Conservation (phyloP, 108 stramenopile species). For the Skeletonema tropicum region DNA sequence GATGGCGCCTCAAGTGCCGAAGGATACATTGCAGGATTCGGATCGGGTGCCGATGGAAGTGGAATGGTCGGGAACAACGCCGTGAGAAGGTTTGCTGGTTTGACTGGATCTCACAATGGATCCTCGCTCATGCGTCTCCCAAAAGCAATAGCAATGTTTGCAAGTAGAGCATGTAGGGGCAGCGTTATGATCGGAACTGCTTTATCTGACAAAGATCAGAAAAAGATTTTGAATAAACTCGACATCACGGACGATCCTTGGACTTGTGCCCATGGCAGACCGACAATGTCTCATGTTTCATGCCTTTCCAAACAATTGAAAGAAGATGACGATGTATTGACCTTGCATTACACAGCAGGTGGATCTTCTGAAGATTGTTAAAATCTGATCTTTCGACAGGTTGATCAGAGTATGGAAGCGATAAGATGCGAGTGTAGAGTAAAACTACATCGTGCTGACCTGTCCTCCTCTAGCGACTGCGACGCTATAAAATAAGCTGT, state of each 20-base stretch:
- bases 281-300: conserved; percentile 89
- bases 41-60: conserved; percentile 79
- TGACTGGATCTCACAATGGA: conserved; percentile 19
- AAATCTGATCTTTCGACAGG: too few relatives aligned
- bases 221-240: conserved; percentile 77
- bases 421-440: too few relatives aligned
- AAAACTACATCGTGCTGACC: too few relatives aligned
- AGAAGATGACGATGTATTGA: conserved; percentile 58
- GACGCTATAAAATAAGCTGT: too few relatives aligned
- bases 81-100: conserved; percentile 75
- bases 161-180: conserved; percentile 90
- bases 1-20: conserved; percentile 51
- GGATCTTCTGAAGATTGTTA: neutral
- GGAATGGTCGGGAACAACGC: conserved; percentile 83
- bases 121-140: conserved; percentile 78
- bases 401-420: too few relatives aligned
- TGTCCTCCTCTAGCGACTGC: too few relatives aligned
- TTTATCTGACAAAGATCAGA: conserved; percentile 85
- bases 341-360: conserved; percentile 15
- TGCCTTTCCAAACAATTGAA: conserved; percentile 51
- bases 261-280: conserved; percentile 88
- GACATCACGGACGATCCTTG: conserved; percentile 90
- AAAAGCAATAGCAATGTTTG: conserved; percentile 97
- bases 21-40: conserved; percentile 64
- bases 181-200: conserved; percentile 97